Base-by-base conservation (phyloP, 495 filamentous ascomycete genomes). In the Tirmania nivea region DNA sequence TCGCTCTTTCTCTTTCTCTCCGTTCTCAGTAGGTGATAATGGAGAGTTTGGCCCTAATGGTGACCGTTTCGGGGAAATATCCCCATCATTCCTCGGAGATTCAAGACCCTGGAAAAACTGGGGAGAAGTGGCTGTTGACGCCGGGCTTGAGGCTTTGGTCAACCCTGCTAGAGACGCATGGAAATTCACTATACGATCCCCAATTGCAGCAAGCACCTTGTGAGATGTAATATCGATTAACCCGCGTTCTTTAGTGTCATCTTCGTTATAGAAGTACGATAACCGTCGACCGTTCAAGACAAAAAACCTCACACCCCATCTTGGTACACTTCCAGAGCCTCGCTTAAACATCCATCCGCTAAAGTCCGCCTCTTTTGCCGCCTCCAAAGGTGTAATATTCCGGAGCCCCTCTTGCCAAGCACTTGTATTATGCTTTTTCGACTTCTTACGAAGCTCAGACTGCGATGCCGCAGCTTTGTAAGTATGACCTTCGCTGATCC, bases 281-380 rank as follows among this genome's bases (percentile, higher is more conserved):
- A 99, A 75, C 12, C 92, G 79, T 56, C 86, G 76, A 48, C 92
- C 92, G 52, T 86, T 84, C 35, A 99, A 73, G 19, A 96, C 82
- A 62, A 99, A 99, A 35, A 96, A 75, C 9, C 92, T 80, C 42
- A 84, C 78, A 63, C 96, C 96, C 92, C 92, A 99, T 1, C 86
- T 94, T 3, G 85, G 83, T 83, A 95, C 92, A 50, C 95, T 70
- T 57, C 90, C 90, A 2, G 85, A 86, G 49, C 85, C 93, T 61
- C 87, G 80, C 75, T 99, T 99, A 72, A 94, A 96, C 92, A 99
- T 99, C 92, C 92, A 99, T 21, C 92, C 92, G 58, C 79, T 86
- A 62, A 88, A 99, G 60, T 99, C 90, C 49, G 86, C 89, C 53
- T 78, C 80, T 52, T 75, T 69, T 68, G 94, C 88, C 56, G 90